phyloP scores from a whole-genome alignment of 176 grass and related monocot species.

The Typha latifolia region DNA sequence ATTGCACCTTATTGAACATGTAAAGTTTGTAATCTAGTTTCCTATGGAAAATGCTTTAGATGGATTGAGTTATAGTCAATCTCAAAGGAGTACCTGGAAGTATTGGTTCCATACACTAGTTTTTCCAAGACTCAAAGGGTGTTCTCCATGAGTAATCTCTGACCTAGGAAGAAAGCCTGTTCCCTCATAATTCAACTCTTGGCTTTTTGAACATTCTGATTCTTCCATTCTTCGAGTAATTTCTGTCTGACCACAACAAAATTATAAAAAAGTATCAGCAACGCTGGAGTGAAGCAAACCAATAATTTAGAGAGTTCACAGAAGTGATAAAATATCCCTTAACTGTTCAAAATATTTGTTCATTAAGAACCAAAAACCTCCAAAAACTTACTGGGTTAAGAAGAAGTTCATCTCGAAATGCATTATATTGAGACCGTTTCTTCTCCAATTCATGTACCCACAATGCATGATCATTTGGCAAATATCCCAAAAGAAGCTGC shows the following conservation, averaged over 20 bases:
- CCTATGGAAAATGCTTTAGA: neutral
- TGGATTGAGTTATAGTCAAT: neutral
- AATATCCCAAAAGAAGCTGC: slow-evolving; percentile 96
- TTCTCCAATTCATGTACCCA: slow-evolving; percentile 92
- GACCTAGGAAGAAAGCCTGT: slow-evolving; percentile 70
- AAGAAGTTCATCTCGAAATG: slow-evolving; percentile 86
- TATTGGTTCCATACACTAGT: slow-evolving; percentile 96
- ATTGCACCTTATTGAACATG: too few species aligned
- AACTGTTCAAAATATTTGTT: neutral
- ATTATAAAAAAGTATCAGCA: slow-evolving; percentile 18
- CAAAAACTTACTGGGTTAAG: slow-evolving; percentile 78
- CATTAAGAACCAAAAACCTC: neutral
- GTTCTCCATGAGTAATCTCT: slow-evolving; percentile 63
- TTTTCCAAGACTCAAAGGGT: slow-evolving; percentile 85
- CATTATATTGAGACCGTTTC: slow-evolving; percentile 66
- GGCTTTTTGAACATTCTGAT: slow-evolving; percentile 37
- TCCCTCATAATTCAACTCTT: slow-evolving; percentile 42
- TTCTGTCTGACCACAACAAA: slow-evolving; percentile 72
- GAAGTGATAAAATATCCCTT: too few species aligned
- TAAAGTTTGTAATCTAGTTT: too few species aligned
- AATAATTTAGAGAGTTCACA: too few species aligned
- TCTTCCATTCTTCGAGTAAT: slow-evolving; percentile 88
- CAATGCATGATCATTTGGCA: slow-evolving; percentile 63
- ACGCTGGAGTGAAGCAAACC: neutral
- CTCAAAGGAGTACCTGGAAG: slow-evolving; percentile 62